Percentiles rank a stretch among this genome's conserved stretches.
These are phyloP conservation scores for Penicillium sp. DNA, from an alignment of 2,329 filamentous ascomycete genomes.

Conservation along the genomic window DNA sequence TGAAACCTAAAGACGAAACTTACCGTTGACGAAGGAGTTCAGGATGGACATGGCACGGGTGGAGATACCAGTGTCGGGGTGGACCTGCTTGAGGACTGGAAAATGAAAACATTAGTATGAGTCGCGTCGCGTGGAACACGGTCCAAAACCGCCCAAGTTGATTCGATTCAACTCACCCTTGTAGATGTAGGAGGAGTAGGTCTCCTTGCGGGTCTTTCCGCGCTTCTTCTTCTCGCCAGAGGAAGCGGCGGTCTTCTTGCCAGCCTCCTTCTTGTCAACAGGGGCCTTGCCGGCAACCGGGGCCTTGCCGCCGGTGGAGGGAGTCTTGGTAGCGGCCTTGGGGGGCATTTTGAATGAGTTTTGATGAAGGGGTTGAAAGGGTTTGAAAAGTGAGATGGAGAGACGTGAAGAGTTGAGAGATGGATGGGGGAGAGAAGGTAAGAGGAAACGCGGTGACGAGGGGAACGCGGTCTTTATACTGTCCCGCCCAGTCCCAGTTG, in stretches of 20 bases:
- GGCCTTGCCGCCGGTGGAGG: slow-evolving; percentile 90
- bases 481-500: slow-evolving; percentile 46
- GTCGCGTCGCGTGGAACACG: slow-evolving; percentile 1
- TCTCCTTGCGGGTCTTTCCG: slow-evolving; percentile 99
- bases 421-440: slow-evolving; percentile 40
- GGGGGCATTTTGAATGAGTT: slow-evolving; percentile 79
- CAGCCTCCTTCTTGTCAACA: slow-evolving; percentile 98
- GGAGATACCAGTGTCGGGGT: slow-evolving; percentile 99
- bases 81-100: slow-evolving; percentile 98
- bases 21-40: slow-evolving; percentile 99
- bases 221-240: slow-evolving; percentile 99
- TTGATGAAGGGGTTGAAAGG: slow-evolving; percentile 29
- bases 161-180: slow-evolving; percentile 76
- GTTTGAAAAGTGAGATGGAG: slow-evolving; percentile 31
- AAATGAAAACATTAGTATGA: slow-evolving; percentile 21
- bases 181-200: slow-evolving; percentile 99
- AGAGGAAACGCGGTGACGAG: slow-evolving; percentile 45
- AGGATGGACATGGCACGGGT: slow-evolving; percentile 99
- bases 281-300: slow-evolving; percentile 74
- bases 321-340: slow-evolving; percentile 98
- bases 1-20: slow-evolving; percentile 37
- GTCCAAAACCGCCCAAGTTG: slow-evolving; percentile 12
- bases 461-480: slow-evolving; percentile 52
- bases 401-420: slow-evolving; percentile 16
- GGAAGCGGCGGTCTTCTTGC: slow-evolving; percentile 94